phyloP scores from a whole-genome alignment of 1,139 yeast species.

The Petasospora fabianii region DNA sequence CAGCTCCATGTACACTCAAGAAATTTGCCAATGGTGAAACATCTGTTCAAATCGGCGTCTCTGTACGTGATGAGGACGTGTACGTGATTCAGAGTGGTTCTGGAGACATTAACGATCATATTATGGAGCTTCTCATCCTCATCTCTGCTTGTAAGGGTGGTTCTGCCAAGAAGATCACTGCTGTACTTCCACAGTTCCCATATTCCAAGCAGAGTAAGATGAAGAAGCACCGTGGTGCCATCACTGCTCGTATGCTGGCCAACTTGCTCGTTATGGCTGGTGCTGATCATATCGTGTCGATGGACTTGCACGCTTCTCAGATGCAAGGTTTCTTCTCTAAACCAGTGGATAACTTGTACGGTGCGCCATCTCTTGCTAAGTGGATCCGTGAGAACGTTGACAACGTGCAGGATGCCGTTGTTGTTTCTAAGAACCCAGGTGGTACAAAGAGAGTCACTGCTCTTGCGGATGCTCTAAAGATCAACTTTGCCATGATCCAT shows the following conservation, averaged over 20 bases:
- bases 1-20: conserved; percentile 90
- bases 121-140: conserved; percentile 91
- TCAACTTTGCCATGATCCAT: conserved; percentile 98
- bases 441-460: conserved; percentile 98
- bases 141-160: conserved; percentile 97
- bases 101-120: conserved; percentile 85
- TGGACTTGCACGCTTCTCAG: conserved; percentile 98
- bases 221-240: conserved; percentile 98
- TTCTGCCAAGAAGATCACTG: conserved; percentile 93
- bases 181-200: conserved; percentile 96
- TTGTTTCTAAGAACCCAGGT: conserved; percentile 96
- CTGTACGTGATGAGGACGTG: conserved; percentile 95
- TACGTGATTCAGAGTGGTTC: conserved; percentile 94
- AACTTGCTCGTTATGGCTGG: conserved; percentile 96
- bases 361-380: conserved; percentile 93
- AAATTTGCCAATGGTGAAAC: conserved; percentile 98
- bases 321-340: conserved; percentile 98
- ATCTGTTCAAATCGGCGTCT: conserved; percentile 89
- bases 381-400: conserved; percentile 93
- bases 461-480: conserved; percentile 89
- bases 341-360: conserved; percentile 94
- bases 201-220: conserved; percentile 96
- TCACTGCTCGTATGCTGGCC: conserved; percentile 98
- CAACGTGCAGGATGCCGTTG: conserved; percentile 80
- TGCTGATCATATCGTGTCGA: conserved; percentile 96